Conservation (phyloP, 208 protist genomes). For the Leishmania arabica region DNA sequence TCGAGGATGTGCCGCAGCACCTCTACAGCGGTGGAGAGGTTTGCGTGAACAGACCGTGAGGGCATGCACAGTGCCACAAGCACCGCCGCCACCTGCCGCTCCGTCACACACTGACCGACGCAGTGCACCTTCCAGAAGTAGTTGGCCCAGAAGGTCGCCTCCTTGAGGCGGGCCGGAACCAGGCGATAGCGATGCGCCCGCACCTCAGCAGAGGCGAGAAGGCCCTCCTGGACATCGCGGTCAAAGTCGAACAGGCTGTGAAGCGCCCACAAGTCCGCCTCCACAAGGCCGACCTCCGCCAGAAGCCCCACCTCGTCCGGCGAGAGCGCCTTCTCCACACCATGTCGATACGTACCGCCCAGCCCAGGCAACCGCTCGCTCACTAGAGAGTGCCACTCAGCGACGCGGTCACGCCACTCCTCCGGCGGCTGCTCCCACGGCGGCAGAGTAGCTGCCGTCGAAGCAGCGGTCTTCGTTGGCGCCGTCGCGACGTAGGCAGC, state of each 20-base stretch:
- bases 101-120: constrained; percentile 55
- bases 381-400: constrained; percentile 63
- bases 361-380: constrained; percentile 43
- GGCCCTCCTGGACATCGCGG: constrained; percentile 62
- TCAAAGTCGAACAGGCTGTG: constrained; percentile 56
- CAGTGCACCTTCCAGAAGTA: constrained; percentile 89
- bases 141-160: constrained; percentile 80
- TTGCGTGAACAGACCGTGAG: constrained; percentile 1
- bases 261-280: constrained; percentile 35
- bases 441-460: constrained; percentile 1
- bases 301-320: constrained; percentile 56
- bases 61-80: constrained; percentile 71
- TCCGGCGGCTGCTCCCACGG: constrained; percentile 70
- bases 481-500: neutral
- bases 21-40: constrained; percentile 14
- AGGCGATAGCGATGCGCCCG: constrained; percentile 70
- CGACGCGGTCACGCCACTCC: constrained; percentile 51
- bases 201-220: constrained; percentile 44
- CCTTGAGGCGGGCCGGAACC: constrained; percentile 67
- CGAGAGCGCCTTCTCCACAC: constrained; percentile 48
- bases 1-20: constrained; percentile 35
- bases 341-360: constrained; percentile 69
- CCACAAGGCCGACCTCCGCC: constrained; percentile 60
- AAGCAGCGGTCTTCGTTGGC: neutral
- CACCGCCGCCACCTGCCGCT: constrained; percentile 57